Conservation (phyloP, 257 asterid genomes). For the Primulina eburnea region DNA sequence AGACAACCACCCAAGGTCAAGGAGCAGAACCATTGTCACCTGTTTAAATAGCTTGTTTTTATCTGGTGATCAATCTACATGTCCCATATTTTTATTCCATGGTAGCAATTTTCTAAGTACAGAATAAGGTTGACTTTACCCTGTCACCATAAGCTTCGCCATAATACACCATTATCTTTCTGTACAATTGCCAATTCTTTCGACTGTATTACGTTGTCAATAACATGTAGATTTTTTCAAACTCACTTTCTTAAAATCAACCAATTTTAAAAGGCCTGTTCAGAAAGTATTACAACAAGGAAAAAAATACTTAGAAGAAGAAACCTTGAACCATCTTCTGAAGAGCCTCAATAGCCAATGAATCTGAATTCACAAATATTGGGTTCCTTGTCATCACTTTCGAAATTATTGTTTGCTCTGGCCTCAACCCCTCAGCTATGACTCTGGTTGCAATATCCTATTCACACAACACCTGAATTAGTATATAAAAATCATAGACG, state of each 20-base stretch:
- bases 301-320: slow-evolving; percentile 19
- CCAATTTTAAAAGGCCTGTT: not conserved
- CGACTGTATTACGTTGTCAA: not conserved
- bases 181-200: slow-evolving; percentile 14
- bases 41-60: not conserved
- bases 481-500: too few relatives aligned
- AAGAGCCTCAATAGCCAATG: slow-evolving; percentile 93
- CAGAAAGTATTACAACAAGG: slow-evolving; percentile 7
- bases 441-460: slow-evolving; percentile 95
- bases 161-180: not conserved
- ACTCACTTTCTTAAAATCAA: not conserved
- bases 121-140: not conserved
- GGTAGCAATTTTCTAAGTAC: not conserved
- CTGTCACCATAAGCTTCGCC: not conserved
- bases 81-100: not conserved
- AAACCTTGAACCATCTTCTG: slow-evolving; percentile 99
- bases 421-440: slow-evolving; percentile 89
- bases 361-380: slow-evolving; percentile 77
- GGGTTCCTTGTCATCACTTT: slow-evolving; percentile 97
- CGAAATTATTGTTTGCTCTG: slow-evolving; percentile 75
- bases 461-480: slow-evolving; percentile 15
- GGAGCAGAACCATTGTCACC: not conserved
- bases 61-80: not conserved
- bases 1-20: not conserved
- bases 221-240: not conserved